Conservation (phyloP, 345 rosid genomes). For the Firmiana major region DNA sequence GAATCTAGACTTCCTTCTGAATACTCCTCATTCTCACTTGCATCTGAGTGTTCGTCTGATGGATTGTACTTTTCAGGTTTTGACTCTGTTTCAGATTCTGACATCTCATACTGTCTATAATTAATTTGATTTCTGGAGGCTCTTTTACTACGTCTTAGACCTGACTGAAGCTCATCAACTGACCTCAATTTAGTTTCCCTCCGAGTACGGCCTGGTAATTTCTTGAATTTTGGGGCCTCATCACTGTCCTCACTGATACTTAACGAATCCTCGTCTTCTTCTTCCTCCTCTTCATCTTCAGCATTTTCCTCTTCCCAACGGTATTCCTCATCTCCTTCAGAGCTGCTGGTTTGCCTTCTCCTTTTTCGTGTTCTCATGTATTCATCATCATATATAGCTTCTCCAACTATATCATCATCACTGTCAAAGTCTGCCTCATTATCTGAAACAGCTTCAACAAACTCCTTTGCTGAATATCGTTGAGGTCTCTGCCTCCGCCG, state of each 20-base stretch:
- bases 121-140: slow-evolving; percentile 67
- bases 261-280: slow-evolving; percentile 74
- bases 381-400: slow-evolving; percentile 98
- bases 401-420: slow-evolving; percentile 99
- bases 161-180: slow-evolving; percentile 67
- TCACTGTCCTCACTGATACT: slow-evolving; percentile 82
- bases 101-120: slow-evolving; percentile 75
- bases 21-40: slow-evolving; percentile 56
- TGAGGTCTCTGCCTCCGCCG: slow-evolving; percentile 87
- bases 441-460: slow-evolving; percentile 84
- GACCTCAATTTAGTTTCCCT: slow-evolving; percentile 78
- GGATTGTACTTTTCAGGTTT: slow-evolving; percentile 50
- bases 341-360: slow-evolving; percentile 74
- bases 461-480: slow-evolving; percentile 78
- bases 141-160: slow-evolving; percentile 94
- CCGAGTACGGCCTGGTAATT: slow-evolving; percentile 62
- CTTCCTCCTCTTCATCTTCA: slow-evolving; percentile 71
- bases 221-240: slow-evolving; percentile 63
- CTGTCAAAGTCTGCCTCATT: slow-evolving; percentile 81
- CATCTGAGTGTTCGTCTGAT: slow-evolving; percentile 57
- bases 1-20: slow-evolving; percentile 61
- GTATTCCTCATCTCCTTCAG: slow-evolving; percentile 98
- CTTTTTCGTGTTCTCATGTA: slow-evolving; percentile 83
- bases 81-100: slow-evolving; percentile 83
- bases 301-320: slow-evolving; percentile 84